These are phyloP conservation scores for Hypocrella siamensis DNA, from an alignment of 2,329 filamentous ascomycete genomes.

Conservation along the genomic window DNA sequence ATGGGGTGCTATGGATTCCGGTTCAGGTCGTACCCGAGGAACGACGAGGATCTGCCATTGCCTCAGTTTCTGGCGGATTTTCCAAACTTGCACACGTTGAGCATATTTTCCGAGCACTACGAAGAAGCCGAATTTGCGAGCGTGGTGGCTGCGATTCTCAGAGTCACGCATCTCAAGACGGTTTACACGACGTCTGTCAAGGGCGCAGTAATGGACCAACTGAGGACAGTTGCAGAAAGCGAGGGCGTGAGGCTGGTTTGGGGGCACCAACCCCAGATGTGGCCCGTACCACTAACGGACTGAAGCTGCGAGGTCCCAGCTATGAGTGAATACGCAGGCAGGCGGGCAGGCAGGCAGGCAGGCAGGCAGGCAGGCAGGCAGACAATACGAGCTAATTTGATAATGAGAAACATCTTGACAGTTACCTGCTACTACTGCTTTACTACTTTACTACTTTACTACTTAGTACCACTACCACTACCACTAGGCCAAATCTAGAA, in stretches of 20 bases:
- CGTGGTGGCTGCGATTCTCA: slow-evolving; percentile 15
- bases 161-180: slow-evolving; percentile 13
- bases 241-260: slow-evolving; percentile 14
- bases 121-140: slow-evolving; percentile 13
- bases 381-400: too few species aligned
- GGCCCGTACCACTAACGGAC: slow-evolving; percentile 12
- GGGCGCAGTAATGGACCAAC: slow-evolving; percentile 15
- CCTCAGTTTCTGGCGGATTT: slow-evolving; percentile 19
- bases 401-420: too few species aligned
- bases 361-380: too few species aligned
- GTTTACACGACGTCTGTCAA: slow-evolving; percentile 17
- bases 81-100: slow-evolving; percentile 19
- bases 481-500: too few species aligned
- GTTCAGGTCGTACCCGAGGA: slow-evolving; percentile 14
- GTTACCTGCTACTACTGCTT: too few species aligned
- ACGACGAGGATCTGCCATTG: slow-evolving; percentile 14
- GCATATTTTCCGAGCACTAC: slow-evolving; percentile 16
- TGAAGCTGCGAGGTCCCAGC: neutral
- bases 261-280: slow-evolving; percentile 13
- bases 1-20: slow-evolving; percentile 19
- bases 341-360: too few species aligned
- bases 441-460: too few species aligned
- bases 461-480: too few species aligned
- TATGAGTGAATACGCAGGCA: too few species aligned
- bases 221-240: slow-evolving; percentile 9